Base-by-base conservation (phyloP, 1,284 basidiomycete species). In the Cryptococcus jaspeensis region DNA sequence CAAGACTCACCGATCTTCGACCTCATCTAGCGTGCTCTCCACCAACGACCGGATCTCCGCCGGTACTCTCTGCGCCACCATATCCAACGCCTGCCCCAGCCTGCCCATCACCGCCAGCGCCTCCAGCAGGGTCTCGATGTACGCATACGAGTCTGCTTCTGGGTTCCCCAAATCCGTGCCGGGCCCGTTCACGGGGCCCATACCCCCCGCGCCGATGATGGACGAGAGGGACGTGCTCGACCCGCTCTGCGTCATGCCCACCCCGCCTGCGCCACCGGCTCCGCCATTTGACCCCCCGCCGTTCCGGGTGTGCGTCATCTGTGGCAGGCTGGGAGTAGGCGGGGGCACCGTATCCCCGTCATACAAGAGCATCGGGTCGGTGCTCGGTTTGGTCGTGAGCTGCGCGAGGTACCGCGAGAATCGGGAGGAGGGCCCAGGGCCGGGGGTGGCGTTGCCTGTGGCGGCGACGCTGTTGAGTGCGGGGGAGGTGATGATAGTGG, bases 81-180 rank as follows among this genome's bases (percentile, higher is more conserved):
- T 84, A 69, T 99, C 96, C 28, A 99, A 80, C 5, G 87, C 92
- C 50, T 82, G 84, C 2, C 91, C 90, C 0, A 99, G 82, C 73
- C 90, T 90, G 15, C 94, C 95, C 8, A 99, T 81, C 3, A 92
- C 87, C 11, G 92, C 88, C 11, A 99, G 82, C 11, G 92, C 89
- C 75, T 99, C 96, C 20, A 99, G 81, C 2, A 99, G 81, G 18
- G 87, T 91, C 78, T 99, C 96, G 64, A 99, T 88, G 74, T 98
- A 99, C 5, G 85, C 78, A 77, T 97, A 99, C 0, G 91, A 93
- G 74, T 99, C 92, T 18, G 85, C 81, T 77, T 99, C 96, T 0
- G 93, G 92, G 69, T 94, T 95, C 55, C 61, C 58, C 35, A 28
- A 7, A 38, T 44, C n/a, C 12, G 40, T n/a, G 5, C 16, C 40